phyloP scores from a whole-genome alignment of 1,284 basidiomycete genomes.

The Anthracocystis setariae region DNA sequence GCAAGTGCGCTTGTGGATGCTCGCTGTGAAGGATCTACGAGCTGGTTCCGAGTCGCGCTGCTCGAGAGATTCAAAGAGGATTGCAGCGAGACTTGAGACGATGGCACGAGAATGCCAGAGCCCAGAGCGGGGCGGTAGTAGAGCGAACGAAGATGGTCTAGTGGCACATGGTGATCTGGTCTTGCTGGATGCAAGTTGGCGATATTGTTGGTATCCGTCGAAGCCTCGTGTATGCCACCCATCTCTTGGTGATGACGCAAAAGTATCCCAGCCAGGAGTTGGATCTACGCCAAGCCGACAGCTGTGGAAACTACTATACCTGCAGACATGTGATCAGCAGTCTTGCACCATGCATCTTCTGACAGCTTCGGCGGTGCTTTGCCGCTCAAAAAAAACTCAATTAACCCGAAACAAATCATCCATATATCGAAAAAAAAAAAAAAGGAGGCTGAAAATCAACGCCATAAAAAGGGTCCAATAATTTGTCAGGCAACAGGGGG shows the following conservation, averaged over 20 bases:
- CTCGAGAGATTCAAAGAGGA: slow-evolving; percentile 1
- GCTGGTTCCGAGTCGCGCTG: not conserved
- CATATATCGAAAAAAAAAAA: too few relatives aligned
- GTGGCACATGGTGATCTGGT: slow-evolving; percentile 35
- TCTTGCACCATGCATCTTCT: too few relatives aligned
- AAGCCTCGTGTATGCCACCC: not conserved
- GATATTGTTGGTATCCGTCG: slow-evolving; percentile 14
- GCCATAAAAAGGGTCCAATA: not conserved
- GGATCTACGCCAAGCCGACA: too few relatives aligned
- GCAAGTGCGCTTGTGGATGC: not conserved
- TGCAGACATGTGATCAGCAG: too few relatives aligned
- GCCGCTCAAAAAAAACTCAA: too few relatives aligned
- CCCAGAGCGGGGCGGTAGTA: slow-evolving; percentile 46
- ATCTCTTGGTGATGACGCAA: not conserved
- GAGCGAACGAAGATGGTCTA: slow-evolving; percentile 43
- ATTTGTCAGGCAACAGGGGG: not conserved
- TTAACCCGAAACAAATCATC: too few relatives aligned
- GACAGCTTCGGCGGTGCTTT: too few relatives aligned
- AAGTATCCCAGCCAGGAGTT: not conserved
- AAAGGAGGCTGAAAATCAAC: slow-evolving; percentile 1
- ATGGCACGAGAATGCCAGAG: slow-evolving; percentile 38
- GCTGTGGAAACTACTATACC: too few relatives aligned
- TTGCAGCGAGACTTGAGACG: slow-evolving; percentile 10
- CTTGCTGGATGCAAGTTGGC: slow-evolving; percentile 18
- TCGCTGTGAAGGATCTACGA: too few relatives aligned